Conservation (phyloP, 2,329 filamentous ascomycete genomes). For the Exophiala spinifera region DNA sequence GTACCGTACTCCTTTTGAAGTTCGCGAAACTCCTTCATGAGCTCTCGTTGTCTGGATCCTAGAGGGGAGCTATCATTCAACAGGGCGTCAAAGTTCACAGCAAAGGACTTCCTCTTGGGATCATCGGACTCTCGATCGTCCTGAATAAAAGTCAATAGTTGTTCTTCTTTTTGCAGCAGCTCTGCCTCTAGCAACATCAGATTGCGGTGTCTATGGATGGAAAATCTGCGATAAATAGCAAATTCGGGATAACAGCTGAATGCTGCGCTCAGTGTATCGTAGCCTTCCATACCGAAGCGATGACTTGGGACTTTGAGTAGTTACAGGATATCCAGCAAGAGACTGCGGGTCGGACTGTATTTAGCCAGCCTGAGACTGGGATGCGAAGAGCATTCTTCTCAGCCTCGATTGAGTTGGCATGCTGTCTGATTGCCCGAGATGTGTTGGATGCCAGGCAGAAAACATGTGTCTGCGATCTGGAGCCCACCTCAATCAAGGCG, state of each 20-base stretch:
- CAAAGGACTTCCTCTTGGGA: neutral
- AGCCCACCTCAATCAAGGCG: too few species aligned
- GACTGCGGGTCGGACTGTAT: too few species aligned
- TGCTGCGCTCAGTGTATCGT: neutral
- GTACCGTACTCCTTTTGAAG: constrained; percentile 1
- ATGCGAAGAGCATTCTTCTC: too few species aligned
- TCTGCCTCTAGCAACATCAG: constrained; percentile 19
- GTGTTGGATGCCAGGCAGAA: too few species aligned
- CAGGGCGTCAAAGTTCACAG: neutral
- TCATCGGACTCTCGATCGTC: constrained; percentile 2
- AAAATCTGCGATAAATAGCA: constrained; percentile 17
- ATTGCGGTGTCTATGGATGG: constrained; percentile 10
- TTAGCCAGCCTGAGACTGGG: too few species aligned
- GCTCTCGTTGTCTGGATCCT: neutral
- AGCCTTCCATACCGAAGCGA: neutral
- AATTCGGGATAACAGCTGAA: neutral
- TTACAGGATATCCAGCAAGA: too few species aligned
- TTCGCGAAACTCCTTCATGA: neutral
- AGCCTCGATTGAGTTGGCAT: too few species aligned
- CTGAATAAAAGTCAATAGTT: neutral
- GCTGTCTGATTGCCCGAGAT: too few species aligned
- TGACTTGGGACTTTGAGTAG: too few species aligned
- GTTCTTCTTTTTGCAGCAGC: constrained; percentile 1
- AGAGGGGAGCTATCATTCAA: neutral
- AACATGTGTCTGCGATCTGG: too few species aligned